phyloP scores from a whole-genome alignment of 73 alveolate genomes.

The Diophrys appendiculata region DNA sequence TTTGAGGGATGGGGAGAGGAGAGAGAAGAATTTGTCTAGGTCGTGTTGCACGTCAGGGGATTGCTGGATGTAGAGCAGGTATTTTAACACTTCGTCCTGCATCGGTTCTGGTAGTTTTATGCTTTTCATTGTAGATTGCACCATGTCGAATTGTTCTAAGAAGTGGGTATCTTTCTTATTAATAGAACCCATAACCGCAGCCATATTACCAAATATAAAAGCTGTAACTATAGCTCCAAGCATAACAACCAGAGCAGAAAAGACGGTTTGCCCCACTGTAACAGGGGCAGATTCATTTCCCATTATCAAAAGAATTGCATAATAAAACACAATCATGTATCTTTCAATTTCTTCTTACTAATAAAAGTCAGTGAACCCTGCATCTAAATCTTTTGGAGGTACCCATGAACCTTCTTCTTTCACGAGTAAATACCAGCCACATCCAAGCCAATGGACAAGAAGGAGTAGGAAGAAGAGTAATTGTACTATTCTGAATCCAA shows the following conservation, averaged over 20 bases:
- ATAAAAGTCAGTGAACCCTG: slow-evolving; percentile 34
- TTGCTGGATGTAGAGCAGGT: slow-evolving; percentile 46
- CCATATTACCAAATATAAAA: slow-evolving; percentile 68
- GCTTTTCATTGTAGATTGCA: slow-evolving; percentile 43
- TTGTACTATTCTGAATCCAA: slow-evolving; percentile 42
- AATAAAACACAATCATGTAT: slow-evolving; percentile 53
- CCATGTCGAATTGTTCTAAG: slow-evolving; percentile 45
- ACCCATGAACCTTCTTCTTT: slow-evolving; percentile 46
- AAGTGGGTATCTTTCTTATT: slow-evolving; percentile 54
- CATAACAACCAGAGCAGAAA: slow-evolving; percentile 34
- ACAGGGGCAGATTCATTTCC: slow-evolving; percentile 62
- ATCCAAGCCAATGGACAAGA: slow-evolving; percentile 66
- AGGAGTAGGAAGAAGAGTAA: slow-evolving; percentile 50
- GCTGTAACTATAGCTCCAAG: slow-evolving; percentile 63
- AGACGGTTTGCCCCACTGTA: slow-evolving; percentile 29
- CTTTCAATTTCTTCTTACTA: slow-evolving; percentile 9
- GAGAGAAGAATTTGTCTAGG: slow-evolving; percentile 44
- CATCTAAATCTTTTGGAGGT: slow-evolving; percentile 53
- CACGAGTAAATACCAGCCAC: slow-evolving; percentile 66
- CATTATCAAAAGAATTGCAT: slow-evolving; percentile 39
- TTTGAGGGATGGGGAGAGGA: slow-evolving; percentile 56
- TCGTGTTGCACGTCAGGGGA: slow-evolving; percentile 56
- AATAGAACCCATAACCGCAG: slow-evolving; percentile 51
- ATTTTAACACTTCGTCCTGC: slow-evolving; percentile 36
- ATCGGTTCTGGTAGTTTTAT: slow-evolving; percentile 45